These are phyloP conservation scores for Prunella vulgaris DNA, from an alignment of 257 asterid species.

Conservation along the genomic window DNA sequence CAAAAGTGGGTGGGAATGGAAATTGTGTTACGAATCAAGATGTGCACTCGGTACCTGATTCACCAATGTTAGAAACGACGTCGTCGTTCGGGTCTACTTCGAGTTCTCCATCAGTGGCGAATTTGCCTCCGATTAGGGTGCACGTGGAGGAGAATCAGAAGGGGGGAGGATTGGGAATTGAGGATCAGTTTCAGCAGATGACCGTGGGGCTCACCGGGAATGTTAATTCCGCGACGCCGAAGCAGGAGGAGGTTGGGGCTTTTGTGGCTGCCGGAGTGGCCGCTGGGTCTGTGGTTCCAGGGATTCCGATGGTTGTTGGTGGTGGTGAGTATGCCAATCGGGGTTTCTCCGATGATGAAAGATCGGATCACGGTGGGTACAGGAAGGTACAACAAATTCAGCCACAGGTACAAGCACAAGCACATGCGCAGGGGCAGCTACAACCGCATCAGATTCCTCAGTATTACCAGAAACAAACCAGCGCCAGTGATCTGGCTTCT, in stretches of 20 bases:
- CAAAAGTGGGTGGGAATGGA: slow-evolving; percentile 39
- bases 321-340: slow-evolving; percentile 59
- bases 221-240: slow-evolving; percentile 34
- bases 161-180: slow-evolving; percentile 51
- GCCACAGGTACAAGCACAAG: slow-evolving; percentile 49
- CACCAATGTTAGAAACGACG: slow-evolving; percentile 68
- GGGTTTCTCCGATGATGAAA: slow-evolving; percentile 64
- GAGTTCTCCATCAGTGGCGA: slow-evolving; percentile 64
- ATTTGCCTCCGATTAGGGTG: slow-evolving; percentile 74
- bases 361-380: slow-evolving; percentile 70
- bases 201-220: slow-evolving; percentile 36
- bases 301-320: slow-evolving; percentile 49
- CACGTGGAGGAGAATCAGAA: slow-evolving; percentile 61
- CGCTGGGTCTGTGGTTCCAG: slow-evolving; percentile 31
- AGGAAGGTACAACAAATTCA: slow-evolving; percentile 43
- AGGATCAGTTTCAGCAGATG: slow-evolving; percentile 75
- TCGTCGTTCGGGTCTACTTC: slow-evolving; percentile 91
- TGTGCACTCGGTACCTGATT: slow-evolving; percentile 77
- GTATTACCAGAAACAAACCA: slow-evolving; percentile 52
- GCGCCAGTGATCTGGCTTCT: slow-evolving; percentile 57
- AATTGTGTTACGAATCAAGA: slow-evolving; percentile 39
- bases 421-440: slow-evolving; percentile 39
- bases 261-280: slow-evolving; percentile 26
- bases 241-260: slow-evolving; percentile 54
- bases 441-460: slow-evolving; percentile 47